Percentiles rank a stretch among this genome's conserved stretches.
phyloP scores from a whole-genome alignment of 2,329 filamentous ascomycete species.

The Fusarium scirpi region DNA sequence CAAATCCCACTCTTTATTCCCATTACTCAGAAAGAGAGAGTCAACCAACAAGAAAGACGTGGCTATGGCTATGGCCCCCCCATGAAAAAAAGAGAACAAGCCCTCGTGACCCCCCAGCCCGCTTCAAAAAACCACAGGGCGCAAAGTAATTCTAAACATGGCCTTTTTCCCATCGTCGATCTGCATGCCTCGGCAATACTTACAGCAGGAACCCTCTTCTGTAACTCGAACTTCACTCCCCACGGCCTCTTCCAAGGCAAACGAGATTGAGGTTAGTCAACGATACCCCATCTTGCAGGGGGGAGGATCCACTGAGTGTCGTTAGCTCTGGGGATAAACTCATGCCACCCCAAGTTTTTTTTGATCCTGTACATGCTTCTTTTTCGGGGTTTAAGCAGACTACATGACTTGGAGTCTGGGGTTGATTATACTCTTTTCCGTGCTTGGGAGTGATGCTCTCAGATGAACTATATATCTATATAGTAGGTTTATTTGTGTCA shows the following conservation, averaged over 20 bases:
- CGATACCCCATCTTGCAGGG: constrained; percentile 27
- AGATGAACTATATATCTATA: neutral
- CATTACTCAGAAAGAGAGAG: constrained; percentile 20
- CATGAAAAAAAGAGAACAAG: constrained; percentile 7
- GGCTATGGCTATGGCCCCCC: neutral
- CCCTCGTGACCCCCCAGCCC: constrained; percentile 19
- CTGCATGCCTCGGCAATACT: constrained; percentile 4
- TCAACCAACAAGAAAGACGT: constrained; percentile 6
- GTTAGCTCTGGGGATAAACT: constrained; percentile 38
- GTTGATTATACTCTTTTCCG: constrained; percentile 20
- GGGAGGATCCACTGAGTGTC: neutral
- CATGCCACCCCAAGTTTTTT: constrained; percentile 34
- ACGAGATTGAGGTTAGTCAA: constrained; percentile 44
- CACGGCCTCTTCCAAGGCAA: constrained; percentile 40
- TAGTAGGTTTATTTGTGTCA: neutral
- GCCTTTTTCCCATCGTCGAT: constrained; percentile 22
- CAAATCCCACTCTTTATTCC: constrained; percentile 1
- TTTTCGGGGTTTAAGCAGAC: constrained; percentile 20
- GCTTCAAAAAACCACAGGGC: constrained; percentile 35
- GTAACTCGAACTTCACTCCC: constrained; percentile 24
- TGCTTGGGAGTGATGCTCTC: neutral
- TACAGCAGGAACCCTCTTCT: neutral
- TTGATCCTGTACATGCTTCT: constrained; percentile 22
- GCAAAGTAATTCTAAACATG: constrained; percentile 29
- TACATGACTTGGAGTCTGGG: constrained; percentile 8